Base-by-base conservation (phyloP, 2,329 filamentous ascomycete species). In the Cladorrhinum sp. region DNA sequence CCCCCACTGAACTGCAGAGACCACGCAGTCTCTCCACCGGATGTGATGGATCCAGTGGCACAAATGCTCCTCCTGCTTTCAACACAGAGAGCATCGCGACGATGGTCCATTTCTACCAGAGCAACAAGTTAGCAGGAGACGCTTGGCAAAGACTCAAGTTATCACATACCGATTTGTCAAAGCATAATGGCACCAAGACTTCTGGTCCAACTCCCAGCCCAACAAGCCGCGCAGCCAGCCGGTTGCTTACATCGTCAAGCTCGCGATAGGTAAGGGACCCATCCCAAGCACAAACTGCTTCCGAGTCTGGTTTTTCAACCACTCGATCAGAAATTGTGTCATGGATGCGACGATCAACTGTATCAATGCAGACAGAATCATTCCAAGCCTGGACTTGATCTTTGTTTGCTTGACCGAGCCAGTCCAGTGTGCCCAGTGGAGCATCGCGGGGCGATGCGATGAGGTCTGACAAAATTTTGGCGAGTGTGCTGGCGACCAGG, bases 241-340 rank as follows among this genome's bases (percentile, higher is more conserved):
- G 66, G 20, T 73, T 74, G 1, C 80, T 77, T 7, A 76, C 70
- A 2, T 67, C 64, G 46, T 82, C 77, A 2, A 82, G 71, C 58
- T 82, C 74, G 20, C 67, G 59, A 64, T 82, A 83, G 1, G 77
- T 80, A 55, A 82, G 73, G 54, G 69, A 68, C 39, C 81, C 80
- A 61, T 83, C 80, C 80, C 80, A 82, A 0, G 80, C 80, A 58
- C 78, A 69, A 12, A 83, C 73, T 24, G 80, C 80, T 20, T 74
- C 65, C 21, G 72, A 71, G 20, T 75, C 67, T 0, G 79, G 77
- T 1, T 74, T 71, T 21, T 68, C 62, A 14, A 58, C 64, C 9
- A 76, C 75, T 48, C 73, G 72, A 10, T 76, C 73, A 18, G 72
- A 69, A 62, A 83, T 75, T 57, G 81, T 67, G 48, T 81, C 75